Evolutionary conservation across 1,284 basidiomycete genomes (phyloP), one percentile per base, ranked within the genome.

Genomic region (Austroboletus novae-zelandiae): DNA sequence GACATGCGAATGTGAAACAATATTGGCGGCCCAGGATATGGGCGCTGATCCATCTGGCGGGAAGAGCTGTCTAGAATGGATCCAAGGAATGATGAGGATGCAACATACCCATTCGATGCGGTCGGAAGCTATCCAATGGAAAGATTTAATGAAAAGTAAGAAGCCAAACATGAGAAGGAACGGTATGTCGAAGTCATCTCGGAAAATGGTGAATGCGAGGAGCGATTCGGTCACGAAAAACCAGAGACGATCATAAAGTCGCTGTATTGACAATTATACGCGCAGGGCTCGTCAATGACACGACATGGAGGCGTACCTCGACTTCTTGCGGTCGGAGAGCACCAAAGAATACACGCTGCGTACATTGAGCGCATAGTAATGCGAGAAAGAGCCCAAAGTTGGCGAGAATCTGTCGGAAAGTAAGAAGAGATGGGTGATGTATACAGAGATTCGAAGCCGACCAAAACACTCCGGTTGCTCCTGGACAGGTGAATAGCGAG

Each of bases 201-300:
- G 81, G 73, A 99, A 99, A 61, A 98, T 98, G 29, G 96, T 96
- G 66, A 98, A 89, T 3, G 96, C 96, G 43, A 99, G 75, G 36
- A 99, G 77, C 7, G 92, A 95, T 68, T 99, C 96, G 1, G 95
- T 98, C 48, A 98, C 83, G 70, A 97, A 97, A 74, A 96, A 95
- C 96, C 97, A 98, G 40, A 93, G 80, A 54, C 92, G 80, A 66
- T 99, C 96, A 69, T 97, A 97, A 1, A 99, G 77, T 41, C 95
- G 89, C 92, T 95, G 64, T 3, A 49, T 34, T 10, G 25, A 40
- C 40, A 5, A 43, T 52, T 43, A 50, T 44, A 27, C 37, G 40
- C 25, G 39, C 30, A 47, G 17, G 36, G 44, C 29, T n/a, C 17
- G 54, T 37, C 34, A 40, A 37, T 32, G 30, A 35, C 14, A 52